Conservation (phyloP, 2,329 filamentous ascomycete species). For the Hypoxylon sp. region DNA sequence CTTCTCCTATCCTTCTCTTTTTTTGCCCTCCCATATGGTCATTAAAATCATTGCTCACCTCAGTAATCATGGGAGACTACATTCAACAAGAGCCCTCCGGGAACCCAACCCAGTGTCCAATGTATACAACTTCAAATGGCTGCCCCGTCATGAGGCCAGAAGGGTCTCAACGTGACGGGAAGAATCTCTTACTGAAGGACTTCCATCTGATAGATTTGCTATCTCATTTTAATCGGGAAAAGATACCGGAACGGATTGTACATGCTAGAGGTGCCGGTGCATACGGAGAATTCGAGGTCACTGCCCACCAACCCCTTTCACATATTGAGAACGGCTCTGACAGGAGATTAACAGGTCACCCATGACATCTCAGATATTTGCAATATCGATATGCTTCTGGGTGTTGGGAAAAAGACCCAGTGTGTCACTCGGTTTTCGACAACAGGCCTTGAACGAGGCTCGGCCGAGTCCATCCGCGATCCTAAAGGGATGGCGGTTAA, state of each 20-base stretch:
- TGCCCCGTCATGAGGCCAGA: too few relatives aligned
- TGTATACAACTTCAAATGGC: too few relatives aligned
- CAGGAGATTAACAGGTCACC: background rate
- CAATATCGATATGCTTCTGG: background rate
- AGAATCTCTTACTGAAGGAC: background rate
- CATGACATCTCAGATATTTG: background rate
- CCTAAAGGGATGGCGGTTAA: background rate
- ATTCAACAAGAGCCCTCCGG: too few relatives aligned
- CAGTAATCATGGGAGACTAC: too few relatives aligned
- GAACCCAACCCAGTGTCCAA: too few relatives aligned
- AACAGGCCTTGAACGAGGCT: background rate
- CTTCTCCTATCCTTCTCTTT: too few relatives aligned
- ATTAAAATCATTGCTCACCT: too few relatives aligned
- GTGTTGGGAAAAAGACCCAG: background rate
- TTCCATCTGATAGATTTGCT: background rate
- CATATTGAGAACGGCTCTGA: too few relatives aligned
- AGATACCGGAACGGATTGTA: background rate
- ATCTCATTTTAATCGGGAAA: background rate
- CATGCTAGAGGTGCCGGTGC: background rate
- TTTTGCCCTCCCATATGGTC: too few relatives aligned
- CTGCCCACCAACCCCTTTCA: too few relatives aligned
- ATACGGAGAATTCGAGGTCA: background rate
- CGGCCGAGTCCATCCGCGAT: background rate
- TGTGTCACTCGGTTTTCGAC: background rate
- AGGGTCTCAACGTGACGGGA: too few relatives aligned